A percentile compares a stretch with the other conserved stretches of the same genome.
Conservation (phyloP, 176 grass and related monocot species). For the Carex scoparia region DNA sequence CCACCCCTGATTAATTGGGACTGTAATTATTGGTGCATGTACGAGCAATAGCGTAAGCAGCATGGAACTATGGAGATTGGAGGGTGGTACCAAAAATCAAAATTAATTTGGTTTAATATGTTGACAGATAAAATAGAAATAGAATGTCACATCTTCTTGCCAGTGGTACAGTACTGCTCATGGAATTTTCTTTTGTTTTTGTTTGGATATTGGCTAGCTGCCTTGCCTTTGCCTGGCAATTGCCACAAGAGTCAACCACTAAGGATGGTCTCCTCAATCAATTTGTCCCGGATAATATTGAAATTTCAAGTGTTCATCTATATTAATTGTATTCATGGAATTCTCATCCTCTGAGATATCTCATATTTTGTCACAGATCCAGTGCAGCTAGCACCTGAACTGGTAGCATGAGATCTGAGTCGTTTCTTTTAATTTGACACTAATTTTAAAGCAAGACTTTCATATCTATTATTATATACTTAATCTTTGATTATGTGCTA, state of each 20-base stretch:
- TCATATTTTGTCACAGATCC: no score
- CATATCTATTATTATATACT: no score
- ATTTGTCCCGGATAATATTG: not conserved
- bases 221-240: not conserved
- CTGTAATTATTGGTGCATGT: not conserved
- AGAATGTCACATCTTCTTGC: not conserved
- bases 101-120: not conserved
- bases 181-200: not conserved
- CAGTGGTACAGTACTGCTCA: not conserved
- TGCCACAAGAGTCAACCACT: not conserved
- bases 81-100: not conserved
- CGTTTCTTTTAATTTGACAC: no score
- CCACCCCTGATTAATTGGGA: not conserved
- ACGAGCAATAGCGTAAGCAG: conserved; percentile 1
- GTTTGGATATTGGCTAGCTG: not conserved
- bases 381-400: no score
- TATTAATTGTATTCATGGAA: no score
- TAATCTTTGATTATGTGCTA: no score
- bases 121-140: not conserved
- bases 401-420: no score
- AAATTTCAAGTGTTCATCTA: not conserved
- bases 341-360: no score
- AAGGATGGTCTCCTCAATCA: not conserved
- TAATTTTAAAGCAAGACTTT: no score
- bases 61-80: not conserved